These are phyloP conservation scores for Aureobasidium sp. DNA, from an alignment of 2,329 filamentous ascomycete genomes.

Conservation along the genomic window DNA sequence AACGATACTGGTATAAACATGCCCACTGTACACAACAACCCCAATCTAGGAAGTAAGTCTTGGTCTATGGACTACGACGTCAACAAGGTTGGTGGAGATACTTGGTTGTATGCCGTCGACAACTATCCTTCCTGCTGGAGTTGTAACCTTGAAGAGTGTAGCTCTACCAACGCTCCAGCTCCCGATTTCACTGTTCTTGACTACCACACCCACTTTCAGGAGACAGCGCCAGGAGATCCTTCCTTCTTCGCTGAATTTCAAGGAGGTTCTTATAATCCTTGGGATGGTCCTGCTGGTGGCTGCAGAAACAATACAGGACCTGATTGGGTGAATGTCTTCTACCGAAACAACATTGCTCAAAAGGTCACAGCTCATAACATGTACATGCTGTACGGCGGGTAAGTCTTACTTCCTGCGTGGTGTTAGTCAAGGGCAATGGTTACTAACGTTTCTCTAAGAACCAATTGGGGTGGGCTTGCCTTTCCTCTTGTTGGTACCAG, in stretches of 20 bases:
- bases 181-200: slow-evolving; percentile 47
- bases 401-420: not conserved
- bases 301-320: slow-evolving; percentile 47
- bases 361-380: slow-evolving; percentile 53
- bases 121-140: slow-evolving; percentile 54
- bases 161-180: slow-evolving; percentile 50
- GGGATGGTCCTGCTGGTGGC: slow-evolving; percentile 41
- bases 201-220: slow-evolving; percentile 38
- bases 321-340: slow-evolving; percentile 59
- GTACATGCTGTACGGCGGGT: slow-evolving; percentile 33
- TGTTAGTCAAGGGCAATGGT: not conserved
- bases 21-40: slow-evolving; percentile 53
- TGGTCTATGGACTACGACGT: slow-evolving; percentile 53
- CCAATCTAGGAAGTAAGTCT: slow-evolving; percentile 51
- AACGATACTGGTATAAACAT: slow-evolving; percentile 52
- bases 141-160: slow-evolving; percentile 56
- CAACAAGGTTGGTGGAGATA: slow-evolving; percentile 49
- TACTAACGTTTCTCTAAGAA: slow-evolving; percentile 52
- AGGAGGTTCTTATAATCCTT: slow-evolving; percentile 55
- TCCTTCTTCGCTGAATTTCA: slow-evolving; percentile 55
- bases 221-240: slow-evolving; percentile 41
- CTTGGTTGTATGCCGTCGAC: slow-evolving; percentile 27
- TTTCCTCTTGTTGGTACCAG: slow-evolving; percentile 44
- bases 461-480: slow-evolving; percentile 55
- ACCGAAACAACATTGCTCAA: slow-evolving; percentile 57